Evolutionary conservation across 139 green algal genomes (phyloP).

Genomic region (Coelastrella sp.): DNA sequence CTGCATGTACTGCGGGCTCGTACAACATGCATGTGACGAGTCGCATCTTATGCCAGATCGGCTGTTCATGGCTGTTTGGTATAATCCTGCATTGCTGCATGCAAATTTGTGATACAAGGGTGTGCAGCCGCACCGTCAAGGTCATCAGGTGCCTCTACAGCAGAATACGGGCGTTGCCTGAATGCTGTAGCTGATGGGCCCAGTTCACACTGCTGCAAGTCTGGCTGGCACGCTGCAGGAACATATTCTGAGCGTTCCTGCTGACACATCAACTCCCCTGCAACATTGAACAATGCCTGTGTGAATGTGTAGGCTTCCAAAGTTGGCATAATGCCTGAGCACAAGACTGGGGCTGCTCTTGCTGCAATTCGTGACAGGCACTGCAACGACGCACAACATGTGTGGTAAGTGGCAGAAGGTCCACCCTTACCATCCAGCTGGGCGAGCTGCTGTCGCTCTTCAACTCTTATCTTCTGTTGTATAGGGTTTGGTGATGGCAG

Average conservation of each 20-base stretch:
- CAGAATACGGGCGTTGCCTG: neutral
- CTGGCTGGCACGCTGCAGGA: neutral
- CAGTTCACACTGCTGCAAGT: neutral
- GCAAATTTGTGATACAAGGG: no score
- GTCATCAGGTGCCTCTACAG: neutral
- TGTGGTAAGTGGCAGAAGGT: neutral
- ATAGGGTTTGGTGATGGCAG: slow-evolving; percentile 19
- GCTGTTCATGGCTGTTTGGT: no score
- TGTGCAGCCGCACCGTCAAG: no score
- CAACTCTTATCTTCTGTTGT: slow-evolving; percentile 1
- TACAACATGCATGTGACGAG: no score
- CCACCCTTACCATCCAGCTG: neutral
- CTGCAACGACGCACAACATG: no score
- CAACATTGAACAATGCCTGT: neutral
- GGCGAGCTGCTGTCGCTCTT: slow-evolving; percentile 7
- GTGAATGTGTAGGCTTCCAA: neutral
- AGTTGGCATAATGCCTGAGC: neutral
- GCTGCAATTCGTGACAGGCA: neutral
- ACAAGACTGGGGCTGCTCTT: neutral
- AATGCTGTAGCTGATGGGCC: neutral
- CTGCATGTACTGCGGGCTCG: no score
- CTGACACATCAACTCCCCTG: neutral
- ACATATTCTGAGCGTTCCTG: slow-evolving; percentile 12
- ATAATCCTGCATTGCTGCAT: no score
- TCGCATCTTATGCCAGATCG: no score